Evolutionary conservation across 2,329 filamentous ascomycete species (phyloP).

Genomic region (Aquanectria penicillioides): DNA sequence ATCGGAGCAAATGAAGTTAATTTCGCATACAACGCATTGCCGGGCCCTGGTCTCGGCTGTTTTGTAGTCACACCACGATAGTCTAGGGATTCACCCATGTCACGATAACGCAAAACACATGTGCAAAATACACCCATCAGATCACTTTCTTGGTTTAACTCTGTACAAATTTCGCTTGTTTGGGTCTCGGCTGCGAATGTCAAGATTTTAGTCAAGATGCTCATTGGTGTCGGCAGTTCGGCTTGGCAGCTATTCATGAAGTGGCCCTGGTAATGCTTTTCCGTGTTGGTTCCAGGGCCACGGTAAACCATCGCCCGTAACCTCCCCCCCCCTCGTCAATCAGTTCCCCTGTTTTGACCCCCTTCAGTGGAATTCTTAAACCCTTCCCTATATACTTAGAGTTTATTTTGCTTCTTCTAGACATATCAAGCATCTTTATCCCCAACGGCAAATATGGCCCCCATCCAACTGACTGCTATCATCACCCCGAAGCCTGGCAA

Average conservation of each 20-base stretch:
- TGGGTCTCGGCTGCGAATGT: too few relatives aligned
- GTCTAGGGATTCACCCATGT: too few relatives aligned
- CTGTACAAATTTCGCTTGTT: too few relatives aligned
- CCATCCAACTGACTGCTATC: conserved; percentile 38
- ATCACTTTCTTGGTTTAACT: too few relatives aligned
- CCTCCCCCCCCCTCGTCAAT: conserved; percentile 17
- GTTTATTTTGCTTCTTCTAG: not conserved
- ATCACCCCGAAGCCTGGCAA: conserved; percentile 43
- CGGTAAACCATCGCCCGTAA: conserved; percentile 1
- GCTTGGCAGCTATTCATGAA: not conserved
- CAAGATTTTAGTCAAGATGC: not conserved
- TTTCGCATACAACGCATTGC: too few relatives aligned
- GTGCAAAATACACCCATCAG: too few relatives aligned
- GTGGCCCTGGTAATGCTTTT: conserved; percentile 22
- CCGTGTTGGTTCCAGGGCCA: conserved; percentile 13
- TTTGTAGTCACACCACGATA: too few relatives aligned
- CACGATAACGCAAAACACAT: too few relatives aligned
- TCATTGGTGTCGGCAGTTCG: not conserved
- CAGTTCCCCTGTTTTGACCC: not conserved
- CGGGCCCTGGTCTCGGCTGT: too few relatives aligned
- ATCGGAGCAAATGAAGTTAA: too few relatives aligned
- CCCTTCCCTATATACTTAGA: not conserved
- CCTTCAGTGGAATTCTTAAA: not conserved
- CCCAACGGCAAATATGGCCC: conserved; percentile 23
- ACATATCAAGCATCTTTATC: not conserved